phyloP scores from a whole-genome alignment of 1,284 basidiomycete species.

The Irpex sp. region DNA sequence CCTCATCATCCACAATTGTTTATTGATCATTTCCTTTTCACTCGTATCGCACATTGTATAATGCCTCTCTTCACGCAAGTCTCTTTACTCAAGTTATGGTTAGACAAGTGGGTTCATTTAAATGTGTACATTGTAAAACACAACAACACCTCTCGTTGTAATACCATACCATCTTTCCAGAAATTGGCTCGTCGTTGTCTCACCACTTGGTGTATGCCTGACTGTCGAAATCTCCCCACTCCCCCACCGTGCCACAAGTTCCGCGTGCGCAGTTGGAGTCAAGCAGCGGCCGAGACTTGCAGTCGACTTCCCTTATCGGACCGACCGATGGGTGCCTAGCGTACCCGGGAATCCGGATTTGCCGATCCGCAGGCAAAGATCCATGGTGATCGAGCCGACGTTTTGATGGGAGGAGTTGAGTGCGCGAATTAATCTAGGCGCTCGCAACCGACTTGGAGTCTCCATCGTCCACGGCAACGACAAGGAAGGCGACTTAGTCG shows the following conservation, averaged over 20 bases:
- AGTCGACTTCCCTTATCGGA: background rate
- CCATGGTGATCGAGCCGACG: background rate
- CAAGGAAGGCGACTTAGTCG: background rate
- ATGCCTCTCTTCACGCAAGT: background rate
- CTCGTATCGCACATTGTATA: background rate
- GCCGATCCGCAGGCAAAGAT: background rate
- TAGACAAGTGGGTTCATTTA: background rate
- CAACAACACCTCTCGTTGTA: background rate
- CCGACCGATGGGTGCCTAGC: background rate
- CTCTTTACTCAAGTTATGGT: background rate
- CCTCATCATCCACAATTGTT: slow-evolving; percentile 2
- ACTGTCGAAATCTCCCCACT: no score
- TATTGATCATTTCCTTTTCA: background rate
- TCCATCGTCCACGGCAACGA: background rate
- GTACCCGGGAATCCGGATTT: background rate
- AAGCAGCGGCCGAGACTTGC: background rate
- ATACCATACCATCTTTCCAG: background rate
- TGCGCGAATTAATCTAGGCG: background rate
- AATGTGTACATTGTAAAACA: slow-evolving; percentile 2
- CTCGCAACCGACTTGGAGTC: background rate
- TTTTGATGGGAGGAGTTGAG: background rate
- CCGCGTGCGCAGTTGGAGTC: background rate
- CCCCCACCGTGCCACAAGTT: no score
- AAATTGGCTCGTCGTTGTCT: no score
- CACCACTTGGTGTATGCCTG: no score